A percentile compares a stretch with the other conserved stretches of the same genome.
These are phyloP conservation scores for Anethum foeniculum DNA, from an alignment of 140 eudicot species.

Conservation along the genomic window DNA sequence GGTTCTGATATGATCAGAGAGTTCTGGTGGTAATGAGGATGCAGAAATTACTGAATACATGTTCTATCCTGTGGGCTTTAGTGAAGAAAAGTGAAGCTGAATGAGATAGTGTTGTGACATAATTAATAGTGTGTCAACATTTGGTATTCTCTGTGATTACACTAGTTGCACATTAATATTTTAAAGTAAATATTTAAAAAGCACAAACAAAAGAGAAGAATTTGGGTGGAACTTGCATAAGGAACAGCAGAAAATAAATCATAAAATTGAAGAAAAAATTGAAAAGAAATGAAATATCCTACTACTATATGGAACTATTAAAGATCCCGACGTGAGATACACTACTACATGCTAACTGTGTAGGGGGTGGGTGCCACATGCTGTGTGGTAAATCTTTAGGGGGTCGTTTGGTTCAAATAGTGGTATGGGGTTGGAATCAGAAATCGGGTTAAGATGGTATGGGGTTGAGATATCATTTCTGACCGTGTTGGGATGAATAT, in stretches of 20 bases:
- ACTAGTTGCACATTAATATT: not conserved
- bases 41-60: not conserved
- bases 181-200: not conserved
- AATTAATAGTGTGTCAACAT: not conserved
- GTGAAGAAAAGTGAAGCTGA: not conserved
- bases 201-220: not conserved
- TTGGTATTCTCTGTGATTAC: not conserved
- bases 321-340: not conserved
- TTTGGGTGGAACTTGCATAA: not conserved
- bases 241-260: not conserved
- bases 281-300: not conserved
- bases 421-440: too few species aligned
- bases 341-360: not conserved
- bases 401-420: not conserved
- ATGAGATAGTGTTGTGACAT: not conserved
- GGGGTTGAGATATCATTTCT: too few species aligned
- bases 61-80: not conserved
- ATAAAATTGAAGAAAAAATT: not conserved
- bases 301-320: not conserved
- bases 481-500: too few species aligned
- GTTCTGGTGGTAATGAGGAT: not conserved
- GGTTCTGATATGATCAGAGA: not conserved
- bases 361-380: not conserved
- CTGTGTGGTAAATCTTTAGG: not conserved
- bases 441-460: too few species aligned